These are phyloP conservation scores for Puccinia brachypodii DNA, from an alignment of 1,284 basidiomycete genomes.

Conservation along the genomic window DNA sequence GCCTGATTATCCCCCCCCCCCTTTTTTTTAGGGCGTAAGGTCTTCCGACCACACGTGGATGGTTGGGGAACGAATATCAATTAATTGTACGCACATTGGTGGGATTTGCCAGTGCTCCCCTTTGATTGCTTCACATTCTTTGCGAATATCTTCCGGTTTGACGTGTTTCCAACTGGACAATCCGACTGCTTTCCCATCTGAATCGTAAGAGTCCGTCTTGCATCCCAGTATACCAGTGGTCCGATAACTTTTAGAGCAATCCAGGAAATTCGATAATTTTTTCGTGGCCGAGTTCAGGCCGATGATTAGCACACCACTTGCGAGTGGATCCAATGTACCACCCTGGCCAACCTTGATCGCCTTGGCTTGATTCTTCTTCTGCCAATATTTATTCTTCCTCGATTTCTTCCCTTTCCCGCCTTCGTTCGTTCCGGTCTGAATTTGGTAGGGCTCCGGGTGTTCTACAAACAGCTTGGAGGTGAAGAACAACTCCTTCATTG, in stretches of 20 bases:
- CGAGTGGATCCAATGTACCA: conserved; percentile 93
- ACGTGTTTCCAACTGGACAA: conserved; percentile 79
- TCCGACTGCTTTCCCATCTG: conserved; percentile 74
- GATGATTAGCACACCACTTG: conserved; percentile 89
- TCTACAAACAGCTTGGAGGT: conserved; percentile 75
- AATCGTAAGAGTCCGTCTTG: conserved; percentile 92
- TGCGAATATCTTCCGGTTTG: conserved; percentile 72
- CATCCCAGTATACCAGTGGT: conserved; percentile 89
- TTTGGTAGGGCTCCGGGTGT: conserved; percentile 13
- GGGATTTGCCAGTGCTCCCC: conserved; percentile 87
- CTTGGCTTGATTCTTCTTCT: conserved; percentile 40
- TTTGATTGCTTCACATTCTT: conserved; percentile 71
- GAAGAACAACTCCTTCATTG: conserved; percentile 75
- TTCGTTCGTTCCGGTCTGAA: not conserved
- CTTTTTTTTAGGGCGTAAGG: not conserved
- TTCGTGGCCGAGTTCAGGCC: conserved; percentile 91
- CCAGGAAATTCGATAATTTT: conserved; percentile 76
- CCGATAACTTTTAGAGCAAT: conserved; percentile 92
- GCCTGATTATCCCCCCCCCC: not conserved
- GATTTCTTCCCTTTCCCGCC: conserved; percentile 40
- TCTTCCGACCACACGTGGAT: not conserved
- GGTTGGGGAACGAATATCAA: not conserved
- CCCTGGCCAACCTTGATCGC: conserved; percentile 81
- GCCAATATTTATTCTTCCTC: conserved; percentile 51
- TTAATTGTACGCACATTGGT: conserved; percentile 69